Evolutionary conservation across 371 early-diverging fungal species (phyloP).

Genomic region (Mortierella polycephala): DNA sequence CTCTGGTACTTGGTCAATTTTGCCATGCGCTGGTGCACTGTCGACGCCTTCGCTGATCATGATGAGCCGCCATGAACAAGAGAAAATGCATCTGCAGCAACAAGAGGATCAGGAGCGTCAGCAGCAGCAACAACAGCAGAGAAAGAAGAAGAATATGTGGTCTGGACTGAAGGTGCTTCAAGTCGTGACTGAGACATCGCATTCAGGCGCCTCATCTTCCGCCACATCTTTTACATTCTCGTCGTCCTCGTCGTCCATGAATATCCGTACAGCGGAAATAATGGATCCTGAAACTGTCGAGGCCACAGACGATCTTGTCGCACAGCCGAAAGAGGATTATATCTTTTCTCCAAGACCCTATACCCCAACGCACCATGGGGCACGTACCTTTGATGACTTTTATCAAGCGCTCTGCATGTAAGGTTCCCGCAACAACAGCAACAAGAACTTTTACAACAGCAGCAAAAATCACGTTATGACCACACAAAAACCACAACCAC

Average conservation of each 20-base stretch:
- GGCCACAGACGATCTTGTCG: conserved; percentile 6
- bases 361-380: conserved; percentile 19
- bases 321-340: conserved; percentile 10
- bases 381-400: conserved; percentile 42
- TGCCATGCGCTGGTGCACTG: conserved; percentile 7
- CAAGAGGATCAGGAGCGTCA: neutral
- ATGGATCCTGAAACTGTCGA: neutral
- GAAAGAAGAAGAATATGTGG: conserved; percentile 26
- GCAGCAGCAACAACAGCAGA: conserved; percentile 4
- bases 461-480: neutral
- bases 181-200: conserved; percentile 9
- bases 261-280: neutral
- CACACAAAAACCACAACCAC: neutral
- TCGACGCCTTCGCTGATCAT: neutral
- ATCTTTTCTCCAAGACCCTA: conserved; percentile 49
- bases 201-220: neutral
- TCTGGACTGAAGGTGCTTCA: conserved; percentile 26
- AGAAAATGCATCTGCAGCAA: neutral
- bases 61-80: conserved; percentile 1
- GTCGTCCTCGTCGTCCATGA: neutral
- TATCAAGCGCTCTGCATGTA: conserved; percentile 44
- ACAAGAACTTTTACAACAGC: neutral
- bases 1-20: conserved; percentile 24
- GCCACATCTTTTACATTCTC: conserved; percentile 1
- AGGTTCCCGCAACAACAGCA: conserved; percentile 6